Conservation (phyloP, 2,329 filamentous ascomycete genomes). For the Phoma sp. region DNA sequence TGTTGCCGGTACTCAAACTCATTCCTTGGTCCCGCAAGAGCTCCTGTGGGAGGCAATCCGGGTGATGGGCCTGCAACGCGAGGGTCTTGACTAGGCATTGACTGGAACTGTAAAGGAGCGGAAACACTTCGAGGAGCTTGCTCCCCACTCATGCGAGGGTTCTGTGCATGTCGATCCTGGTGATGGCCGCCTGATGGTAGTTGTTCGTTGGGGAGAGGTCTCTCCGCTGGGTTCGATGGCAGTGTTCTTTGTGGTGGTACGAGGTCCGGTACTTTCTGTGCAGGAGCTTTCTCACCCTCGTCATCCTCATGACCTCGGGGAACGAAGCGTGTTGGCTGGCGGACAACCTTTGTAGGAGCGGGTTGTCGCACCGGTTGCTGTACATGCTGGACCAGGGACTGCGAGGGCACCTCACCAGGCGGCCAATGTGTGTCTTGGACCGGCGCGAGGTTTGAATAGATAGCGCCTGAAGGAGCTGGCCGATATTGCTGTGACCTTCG, state of each 20-base stretch:
- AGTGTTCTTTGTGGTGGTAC: background rate
- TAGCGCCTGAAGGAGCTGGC: conserved; percentile 6
- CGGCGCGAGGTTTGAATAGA: conserved; percentile 19
- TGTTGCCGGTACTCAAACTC: conserved; percentile 42
- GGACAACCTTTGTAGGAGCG: conserved; percentile 7
- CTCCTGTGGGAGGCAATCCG: conserved; percentile 12
- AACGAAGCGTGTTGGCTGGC: conserved; percentile 13
- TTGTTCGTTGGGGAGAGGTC: background rate
- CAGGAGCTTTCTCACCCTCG: background rate
- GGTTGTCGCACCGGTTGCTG: conserved; percentile 4
- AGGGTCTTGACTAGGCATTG: conserved; percentile 20
- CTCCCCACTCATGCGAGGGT: conserved; percentile 18
- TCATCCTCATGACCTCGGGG: background rate
- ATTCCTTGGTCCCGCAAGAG: conserved; percentile 27
- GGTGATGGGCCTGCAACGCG: conserved; percentile 21
- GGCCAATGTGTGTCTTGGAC: conserved; percentile 13
- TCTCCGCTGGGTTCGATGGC: background rate
- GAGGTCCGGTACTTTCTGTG: background rate
- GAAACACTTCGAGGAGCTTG: conserved; percentile 17
- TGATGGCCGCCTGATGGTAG: background rate
- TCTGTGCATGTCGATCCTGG: conserved; percentile 8
- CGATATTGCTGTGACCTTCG: conserved; percentile 19
- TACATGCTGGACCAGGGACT: conserved; percentile 4
- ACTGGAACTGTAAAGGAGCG: conserved; percentile 14
- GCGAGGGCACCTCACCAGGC: background rate